phyloP scores from a whole-genome alignment of 768 basidiomycete species.

The Tylopilus vinaceipallidus region DNA sequence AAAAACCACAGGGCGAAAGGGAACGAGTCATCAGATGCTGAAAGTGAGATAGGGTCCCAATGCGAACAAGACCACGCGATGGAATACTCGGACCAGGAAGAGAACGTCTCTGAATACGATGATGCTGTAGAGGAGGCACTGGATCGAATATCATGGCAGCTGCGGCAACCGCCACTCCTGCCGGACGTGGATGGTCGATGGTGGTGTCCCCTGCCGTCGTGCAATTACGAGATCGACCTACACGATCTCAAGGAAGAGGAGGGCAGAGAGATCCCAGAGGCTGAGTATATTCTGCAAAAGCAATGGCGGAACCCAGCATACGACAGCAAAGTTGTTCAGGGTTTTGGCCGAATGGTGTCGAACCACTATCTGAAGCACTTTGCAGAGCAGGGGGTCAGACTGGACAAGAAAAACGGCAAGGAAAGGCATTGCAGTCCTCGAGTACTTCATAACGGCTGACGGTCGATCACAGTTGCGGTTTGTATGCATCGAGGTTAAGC shows the following conservation, averaged over 20 bases:
- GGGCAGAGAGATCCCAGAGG: slow-evolving; percentile 20
- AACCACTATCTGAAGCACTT: slow-evolving; percentile 28
- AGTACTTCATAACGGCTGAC: neutral
- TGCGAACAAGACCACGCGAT: slow-evolving; percentile 43
- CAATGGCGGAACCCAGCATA: slow-evolving; percentile 39
- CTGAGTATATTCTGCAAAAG: slow-evolving; percentile 28
- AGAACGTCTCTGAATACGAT: slow-evolving; percentile 35
- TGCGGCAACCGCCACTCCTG: slow-evolving; percentile 38
- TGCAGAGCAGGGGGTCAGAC: slow-evolving; percentile 17
- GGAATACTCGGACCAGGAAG: slow-evolving; percentile 53
- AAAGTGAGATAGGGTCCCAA: slow-evolving; percentile 15
- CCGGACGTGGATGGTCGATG: slow-evolving; percentile 47
- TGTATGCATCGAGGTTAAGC: slow-evolving; percentile 4
- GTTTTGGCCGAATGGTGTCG: slow-evolving; percentile 26
- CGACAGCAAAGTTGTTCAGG: slow-evolving; percentile 19
- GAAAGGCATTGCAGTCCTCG: slow-evolving; percentile 5
- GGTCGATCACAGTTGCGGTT: slow-evolving; percentile 13
- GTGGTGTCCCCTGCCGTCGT: slow-evolving; percentile 47
- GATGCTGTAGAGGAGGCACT: slow-evolving; percentile 19
- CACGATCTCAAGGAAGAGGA: slow-evolving; percentile 39
- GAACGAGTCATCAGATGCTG: slow-evolving; percentile 19
- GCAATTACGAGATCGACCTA: slow-evolving; percentile 47
- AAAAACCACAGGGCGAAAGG: neutral
- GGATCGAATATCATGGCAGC: slow-evolving; percentile 36
- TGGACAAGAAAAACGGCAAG: slow-evolving; percentile 16